phyloP scores from a whole-genome alignment of 75 land plant species.

The Pinus tabuliformis region DNA sequence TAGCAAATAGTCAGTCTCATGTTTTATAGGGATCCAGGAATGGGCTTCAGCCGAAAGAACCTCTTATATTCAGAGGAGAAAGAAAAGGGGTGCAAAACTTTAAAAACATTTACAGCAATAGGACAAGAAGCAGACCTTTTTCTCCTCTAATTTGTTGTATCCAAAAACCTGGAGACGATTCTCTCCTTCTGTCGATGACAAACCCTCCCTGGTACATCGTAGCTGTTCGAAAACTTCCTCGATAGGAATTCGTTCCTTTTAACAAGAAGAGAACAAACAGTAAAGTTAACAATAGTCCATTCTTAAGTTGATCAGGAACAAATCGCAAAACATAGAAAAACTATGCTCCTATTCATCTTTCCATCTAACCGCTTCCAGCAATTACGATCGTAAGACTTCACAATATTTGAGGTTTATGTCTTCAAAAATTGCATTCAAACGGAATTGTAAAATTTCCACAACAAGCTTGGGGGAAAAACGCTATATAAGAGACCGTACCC shows the following conservation, averaged over 20 bases:
- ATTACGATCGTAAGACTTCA: not conserved
- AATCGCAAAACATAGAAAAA: not conserved
- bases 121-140: slow-evolving; percentile 41
- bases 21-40: not conserved
- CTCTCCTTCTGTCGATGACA: slow-evolving; percentile 63
- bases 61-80: not conserved
- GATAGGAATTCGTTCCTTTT: slow-evolving; percentile 76
- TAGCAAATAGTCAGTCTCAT: not conserved
- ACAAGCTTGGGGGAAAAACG: not conserved
- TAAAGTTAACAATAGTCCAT: not conserved
- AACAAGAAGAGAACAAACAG: not conserved
- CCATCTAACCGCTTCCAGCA: too few species aligned
- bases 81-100: not conserved
- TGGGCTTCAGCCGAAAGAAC: not conserved
- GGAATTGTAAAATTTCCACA: not conserved
- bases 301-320: not conserved
- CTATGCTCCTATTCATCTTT: not conserved
- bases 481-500: too few species aligned
- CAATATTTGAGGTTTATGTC: not conserved
- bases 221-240: slow-evolving; percentile 93
- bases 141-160: slow-evolving; percentile 90
- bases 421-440: not conserved
- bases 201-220: slow-evolving; percentile 72
- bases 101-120: not conserved
- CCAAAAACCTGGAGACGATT: slow-evolving; percentile 74